Percentiles rank a stretch among this genome's conserved stretches.
Evolutionary conservation across 2,329 filamentous ascomycete genomes (phyloP).

Genomic region (Penicillium corylophilum): DNA sequence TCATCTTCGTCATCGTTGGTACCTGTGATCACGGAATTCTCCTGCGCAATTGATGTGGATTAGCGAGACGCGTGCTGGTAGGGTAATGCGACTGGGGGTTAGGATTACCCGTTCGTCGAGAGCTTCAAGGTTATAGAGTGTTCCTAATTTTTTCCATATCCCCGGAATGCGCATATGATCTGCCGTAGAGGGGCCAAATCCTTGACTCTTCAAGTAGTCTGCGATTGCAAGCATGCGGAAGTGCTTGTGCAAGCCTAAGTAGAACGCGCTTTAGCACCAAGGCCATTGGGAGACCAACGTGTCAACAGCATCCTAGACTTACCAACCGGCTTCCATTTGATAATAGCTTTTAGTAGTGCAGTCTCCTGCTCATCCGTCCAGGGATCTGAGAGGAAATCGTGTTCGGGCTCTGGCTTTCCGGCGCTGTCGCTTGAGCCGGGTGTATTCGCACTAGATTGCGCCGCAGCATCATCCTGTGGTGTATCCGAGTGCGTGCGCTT

Average conservation of each 20-base stretch:
- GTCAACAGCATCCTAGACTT: slow-evolving; percentile 21
- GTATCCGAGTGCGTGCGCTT: slow-evolving; percentile 44
- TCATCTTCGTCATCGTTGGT: slow-evolving; percentile 55
- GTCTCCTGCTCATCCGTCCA: slow-evolving; percentile 98
- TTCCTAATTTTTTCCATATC: slow-evolving; percentile 84
- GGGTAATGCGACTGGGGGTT: slow-evolving; percentile 17
- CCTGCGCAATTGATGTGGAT: slow-evolving; percentile 26
- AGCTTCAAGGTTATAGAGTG: slow-evolving; percentile 79
- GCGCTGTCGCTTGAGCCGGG: slow-evolving; percentile 30
- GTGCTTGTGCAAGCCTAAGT: slow-evolving; percentile 81
- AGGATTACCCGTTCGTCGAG: slow-evolving; percentile 80
- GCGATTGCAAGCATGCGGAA: slow-evolving; percentile 88
- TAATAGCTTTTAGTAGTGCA: slow-evolving; percentile 87
- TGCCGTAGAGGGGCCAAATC: slow-evolving; percentile 63
- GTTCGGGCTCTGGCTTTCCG: slow-evolving; percentile 38
- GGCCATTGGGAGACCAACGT: not conserved
- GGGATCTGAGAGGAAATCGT: slow-evolving; percentile 62
- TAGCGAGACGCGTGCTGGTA: slow-evolving; percentile 1
- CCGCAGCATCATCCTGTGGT: slow-evolving; percentile 28
- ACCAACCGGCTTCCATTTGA: slow-evolving; percentile 96
- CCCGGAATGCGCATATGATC: slow-evolving; percentile 84
- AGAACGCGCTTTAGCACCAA: slow-evolving; percentile 1
- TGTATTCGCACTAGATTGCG: slow-evolving; percentile 28
- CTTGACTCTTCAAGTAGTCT: slow-evolving; percentile 75
- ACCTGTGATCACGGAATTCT: slow-evolving; percentile 57